Base-by-base conservation (phyloP, 148 eudicot species). In the Rhododendron williamsianum region DNA sequence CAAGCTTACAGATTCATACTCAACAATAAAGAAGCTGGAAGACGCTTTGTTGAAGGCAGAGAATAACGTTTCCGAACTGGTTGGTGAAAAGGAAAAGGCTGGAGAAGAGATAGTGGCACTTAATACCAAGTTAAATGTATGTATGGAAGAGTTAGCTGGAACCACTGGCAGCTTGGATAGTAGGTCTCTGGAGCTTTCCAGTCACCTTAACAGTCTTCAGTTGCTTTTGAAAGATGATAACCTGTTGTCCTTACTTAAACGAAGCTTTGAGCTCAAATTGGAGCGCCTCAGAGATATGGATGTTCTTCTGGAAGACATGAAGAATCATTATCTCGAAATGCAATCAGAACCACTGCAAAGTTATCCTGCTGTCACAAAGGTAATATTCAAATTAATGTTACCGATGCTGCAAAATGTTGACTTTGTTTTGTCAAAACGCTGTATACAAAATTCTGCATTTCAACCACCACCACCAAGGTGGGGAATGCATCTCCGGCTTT, bases 121-220 rank as follows among this genome's bases (percentile, higher is more conserved):
- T 52, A 94, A 60, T 83, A 83, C 92, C 81, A 93, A 91, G 91
- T 87, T 97, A 78, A 90, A 90, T 83, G 85, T 89, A 10, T 94
- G 97, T 84, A 91, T 91, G 91, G 93, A 95, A 87, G 97, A 93
- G 90, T 90, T 95, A 88, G 90, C 92, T 87, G 96, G 93, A 83
- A 89, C 88, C 77, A 87, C 82, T 86, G 95, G 92, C 78, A 92
- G 86, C 86, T 78, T 88, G 69, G 88, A 90, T 74, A 91, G 87
- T 89, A 88, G 88, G 86, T 90, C 95, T 85, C 46, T 88, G 52
- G 93, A 92, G 89, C 88, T 97, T 38, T 89, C 92, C 86, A 88
- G 89, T 90, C 89, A 90, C 63, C 89, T 95, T 78, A 89, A 90
- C 83, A 90, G 85, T 82, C 93, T 97, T 85, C 91, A 92, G 81